Evolutionary conservation across 257 asterid genomes (phyloP).

Genomic region (Linaria vulgaris): DNA sequence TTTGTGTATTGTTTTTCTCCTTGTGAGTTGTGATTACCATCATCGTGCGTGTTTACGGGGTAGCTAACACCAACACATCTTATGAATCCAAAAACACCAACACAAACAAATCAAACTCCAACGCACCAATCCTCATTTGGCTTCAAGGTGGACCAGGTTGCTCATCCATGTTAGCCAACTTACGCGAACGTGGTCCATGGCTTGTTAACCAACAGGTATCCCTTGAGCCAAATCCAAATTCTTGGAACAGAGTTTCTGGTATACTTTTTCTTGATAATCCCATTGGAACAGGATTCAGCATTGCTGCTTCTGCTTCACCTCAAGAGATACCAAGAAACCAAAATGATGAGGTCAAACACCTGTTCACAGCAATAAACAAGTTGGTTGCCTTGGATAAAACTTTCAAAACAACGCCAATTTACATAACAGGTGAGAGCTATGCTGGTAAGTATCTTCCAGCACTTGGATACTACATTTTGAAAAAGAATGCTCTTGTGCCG

Average conservation of each 20-base stretch:
- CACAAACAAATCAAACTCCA: conserved; percentile 30
- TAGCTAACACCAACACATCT: conserved; percentile 64
- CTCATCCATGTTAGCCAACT: conserved; percentile 76
- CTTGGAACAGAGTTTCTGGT: conserved; percentile 76
- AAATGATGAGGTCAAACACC: conserved; percentile 55
- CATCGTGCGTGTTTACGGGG: no score
- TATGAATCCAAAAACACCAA: conserved; percentile 58
- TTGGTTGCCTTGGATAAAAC: conserved; percentile 41
- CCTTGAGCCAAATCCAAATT: conserved; percentile 47
- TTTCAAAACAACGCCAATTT: conserved; percentile 56
- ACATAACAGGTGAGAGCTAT: conserved; percentile 73
- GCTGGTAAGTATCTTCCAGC: conserved; percentile 82
- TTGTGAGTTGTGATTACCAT: no score
- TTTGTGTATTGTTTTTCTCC: no score
- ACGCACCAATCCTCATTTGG: conserved; percentile 70
- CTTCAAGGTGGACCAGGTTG: conserved; percentile 95
- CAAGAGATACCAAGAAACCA: conserved; percentile 74
- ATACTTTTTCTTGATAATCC: conserved; percentile 80
- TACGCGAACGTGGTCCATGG: conserved; percentile 79
- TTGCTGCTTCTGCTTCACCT: conserved; percentile 50
- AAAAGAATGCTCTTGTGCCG: conserved; percentile 39
- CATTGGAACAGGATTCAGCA: conserved; percentile 72
- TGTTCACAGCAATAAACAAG: conserved; percentile 51
- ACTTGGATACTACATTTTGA: conserved; percentile 60
- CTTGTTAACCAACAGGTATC: conserved; percentile 37